Evolutionary conservation across 2,329 filamentous ascomycete species (phyloP).

Genomic region (Lojkania enalia): DNA sequence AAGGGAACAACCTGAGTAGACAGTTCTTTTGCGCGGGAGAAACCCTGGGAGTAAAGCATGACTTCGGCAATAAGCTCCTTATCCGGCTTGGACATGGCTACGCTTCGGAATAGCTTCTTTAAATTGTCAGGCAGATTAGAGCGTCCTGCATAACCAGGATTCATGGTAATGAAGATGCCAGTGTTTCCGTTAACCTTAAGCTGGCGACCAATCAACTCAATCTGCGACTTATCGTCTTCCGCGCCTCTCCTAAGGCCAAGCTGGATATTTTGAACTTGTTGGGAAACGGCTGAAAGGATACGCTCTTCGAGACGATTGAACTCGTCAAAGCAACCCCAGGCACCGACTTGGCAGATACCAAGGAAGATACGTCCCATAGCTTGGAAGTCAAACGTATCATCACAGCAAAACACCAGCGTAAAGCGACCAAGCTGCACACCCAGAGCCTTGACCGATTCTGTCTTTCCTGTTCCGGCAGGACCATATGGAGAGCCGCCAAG

Average conservation of each 20-base stretch:
- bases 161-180: conserved; percentile 99
- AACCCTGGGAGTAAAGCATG: conserved; percentile 99
- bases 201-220: conserved; percentile 91
- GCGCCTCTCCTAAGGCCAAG: conserved; percentile 85
- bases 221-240: conserved; percentile 81
- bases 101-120: conserved; percentile 99
- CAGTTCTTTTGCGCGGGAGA: conserved; percentile 91
- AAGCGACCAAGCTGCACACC: conserved; percentile 96
- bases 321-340: conserved; percentile 99
- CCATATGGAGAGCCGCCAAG: conserved; percentile 97
- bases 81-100: conserved; percentile 99
- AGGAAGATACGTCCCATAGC: conserved; percentile 99
- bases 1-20: conserved; percentile 97
- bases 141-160: conserved; percentile 95
- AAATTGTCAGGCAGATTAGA: conserved; percentile 98
- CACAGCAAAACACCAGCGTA: conserved; percentile 98
- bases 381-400: conserved; percentile 99
- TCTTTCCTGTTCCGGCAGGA: conserved; percentile 97
- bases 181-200: conserved; percentile 89
- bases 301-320: conserved; percentile 99
- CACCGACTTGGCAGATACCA: conserved; percentile 97
- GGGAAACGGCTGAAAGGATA: conserved; percentile 95
- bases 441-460: conserved; percentile 96
- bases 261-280: conserved; percentile 99
- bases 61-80: conserved; percentile 99